Base-by-base conservation (phyloP, 2,329 filamentous ascomycete genomes). In the Alternaria sp. region DNA sequence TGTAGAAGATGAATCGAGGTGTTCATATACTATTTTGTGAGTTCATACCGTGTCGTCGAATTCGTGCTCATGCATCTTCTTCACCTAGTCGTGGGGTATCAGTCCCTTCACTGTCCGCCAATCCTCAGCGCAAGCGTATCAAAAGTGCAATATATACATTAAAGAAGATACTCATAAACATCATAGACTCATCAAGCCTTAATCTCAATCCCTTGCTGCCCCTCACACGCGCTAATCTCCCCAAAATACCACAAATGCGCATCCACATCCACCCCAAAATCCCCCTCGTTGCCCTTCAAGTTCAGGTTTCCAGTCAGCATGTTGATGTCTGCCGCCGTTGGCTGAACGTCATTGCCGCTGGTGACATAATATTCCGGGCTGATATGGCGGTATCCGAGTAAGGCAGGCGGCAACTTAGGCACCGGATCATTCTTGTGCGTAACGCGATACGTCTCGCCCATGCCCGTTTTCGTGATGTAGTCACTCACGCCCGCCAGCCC, bases 341-440 rank as follows among this genome's bases (percentile, higher is more conserved):
- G 72, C 21, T 50, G 32, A 1, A 63, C 73, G 4, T 65, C 52
- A 30, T 77, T 78, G 0, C 62, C 74, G 3, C 56, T 74, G 0
- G 68, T 69, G 50, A 81, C 71, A 51, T 78, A 92, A 80, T 89
- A 92, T 82, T 93, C 91, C 1, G 90, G 89, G 15, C 83, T 86
- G n/a, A 87, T 86, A 77, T 93, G 91, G 43, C 85, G 81, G 81
- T 88, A 93, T 32, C 86, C 86, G 55, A 90, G 76, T 49, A 86
- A 56, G 61, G 73, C 87, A 79, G 89, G 86, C 1, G 91, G 90
- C 40, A 93, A 83, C 46, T 88, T 86, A 0, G 91, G 89, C 2
- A 93, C 86, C 1, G 89, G 88, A 75, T 93, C 91, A 69, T 86
- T 81, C 45, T 79, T 79, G 79, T 93, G 90, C 2, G 91, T 93